Conservation (phyloP, 2,329 filamentous ascomycete species). For the Aspergillus fijiensis region DNA sequence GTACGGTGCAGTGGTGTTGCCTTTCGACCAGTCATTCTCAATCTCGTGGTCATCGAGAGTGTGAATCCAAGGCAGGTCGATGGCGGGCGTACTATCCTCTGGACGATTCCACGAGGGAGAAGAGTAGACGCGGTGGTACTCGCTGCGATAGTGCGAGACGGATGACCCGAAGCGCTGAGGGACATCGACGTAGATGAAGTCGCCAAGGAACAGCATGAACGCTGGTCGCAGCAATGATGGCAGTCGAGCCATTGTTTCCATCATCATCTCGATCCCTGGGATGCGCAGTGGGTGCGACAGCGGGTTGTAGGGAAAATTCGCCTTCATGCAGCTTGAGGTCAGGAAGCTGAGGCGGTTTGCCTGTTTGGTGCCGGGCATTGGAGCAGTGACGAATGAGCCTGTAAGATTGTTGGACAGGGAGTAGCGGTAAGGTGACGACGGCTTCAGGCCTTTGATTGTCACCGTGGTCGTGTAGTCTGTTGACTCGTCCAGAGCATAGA, state of each 20-base stretch:
- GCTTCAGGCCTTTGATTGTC: slow-evolving; percentile 63
- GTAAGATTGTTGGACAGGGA: slow-evolving; percentile 81
- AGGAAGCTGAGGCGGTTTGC: slow-evolving; percentile 82
- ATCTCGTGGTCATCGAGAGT: slow-evolving; percentile 98
- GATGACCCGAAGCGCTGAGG: slow-evolving; percentile 73
- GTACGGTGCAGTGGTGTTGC: slow-evolving; percentile 78
- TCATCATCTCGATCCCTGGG: slow-evolving; percentile 74
- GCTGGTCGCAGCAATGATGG: slow-evolving; percentile 52
- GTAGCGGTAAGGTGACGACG: slow-evolving; percentile 79
- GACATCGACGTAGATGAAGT: slow-evolving; percentile 66
- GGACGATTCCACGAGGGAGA: slow-evolving; percentile 77
- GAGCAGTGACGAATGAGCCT: slow-evolving; percentile 77
- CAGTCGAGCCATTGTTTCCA: slow-evolving; percentile 68
- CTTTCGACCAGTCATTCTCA: slow-evolving; percentile 80
- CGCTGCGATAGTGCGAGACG: slow-evolving; percentile 75
- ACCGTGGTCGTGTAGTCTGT: slow-evolving; percentile 81
- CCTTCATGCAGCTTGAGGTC: slow-evolving; percentile 89
- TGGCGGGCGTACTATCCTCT: slow-evolving; percentile 62
- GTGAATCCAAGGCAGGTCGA: slow-evolving; percentile 86
- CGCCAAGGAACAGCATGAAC: slow-evolving; percentile 62
- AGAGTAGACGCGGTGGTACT: slow-evolving; percentile 93
- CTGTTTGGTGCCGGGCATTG: slow-evolving; percentile 62
- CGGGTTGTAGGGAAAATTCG: slow-evolving; percentile 83
- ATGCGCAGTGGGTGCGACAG: slow-evolving; percentile 80
- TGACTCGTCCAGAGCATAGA: slow-evolving; percentile 66